Percentiles rank a stretch among this genome's conserved stretches.
phyloP scores from a whole-genome alignment of 805 yeast species.

The Blastobotrys peoriensis region DNA sequence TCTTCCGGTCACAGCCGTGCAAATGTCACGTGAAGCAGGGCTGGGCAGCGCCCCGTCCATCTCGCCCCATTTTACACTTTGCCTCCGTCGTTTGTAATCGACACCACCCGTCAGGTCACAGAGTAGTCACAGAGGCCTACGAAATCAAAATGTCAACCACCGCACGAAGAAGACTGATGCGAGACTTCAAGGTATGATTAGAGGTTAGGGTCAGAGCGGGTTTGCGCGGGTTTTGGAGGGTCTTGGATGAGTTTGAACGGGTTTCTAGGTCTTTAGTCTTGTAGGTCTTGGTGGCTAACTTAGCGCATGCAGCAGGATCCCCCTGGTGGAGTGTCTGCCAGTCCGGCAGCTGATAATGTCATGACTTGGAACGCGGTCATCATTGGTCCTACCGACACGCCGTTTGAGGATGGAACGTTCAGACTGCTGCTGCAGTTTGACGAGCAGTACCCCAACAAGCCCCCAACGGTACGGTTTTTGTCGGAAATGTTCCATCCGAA shows the following conservation, averaged over 20 bases:
- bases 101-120: too few species aligned
- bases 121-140: too few species aligned
- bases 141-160: conserved; percentile 76
- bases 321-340: conserved; percentile 96
- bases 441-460: conserved; percentile 96
- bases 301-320: conserved; percentile 96
- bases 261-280: too few species aligned
- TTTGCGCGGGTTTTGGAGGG: too few species aligned
- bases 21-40: too few species aligned
- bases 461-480: conserved; percentile 86
- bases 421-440: conserved; percentile 80
- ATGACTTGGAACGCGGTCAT: conserved; percentile 98
- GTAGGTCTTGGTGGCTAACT: too few species aligned
- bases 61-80: too few species aligned
- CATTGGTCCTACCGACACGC: conserved; percentile 96
- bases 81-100: too few species aligned
- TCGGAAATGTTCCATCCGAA: conserved; percentile 98
- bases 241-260: too few species aligned
- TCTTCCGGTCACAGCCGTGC: too few species aligned
- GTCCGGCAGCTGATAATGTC: conserved; percentile 94
- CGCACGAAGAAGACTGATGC: conserved; percentile 97
- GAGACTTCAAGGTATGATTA: conserved; percentile 78
- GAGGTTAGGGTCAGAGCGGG: too few species aligned
- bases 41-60: too few species aligned
- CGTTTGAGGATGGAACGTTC: conserved; percentile 97